A percentile compares a stretch with the other conserved stretches of the same genome.
These are phyloP conservation scores for Sisymbrium irio DNA, from an alignment of 345 rosid species.

Conservation along the genomic window DNA sequence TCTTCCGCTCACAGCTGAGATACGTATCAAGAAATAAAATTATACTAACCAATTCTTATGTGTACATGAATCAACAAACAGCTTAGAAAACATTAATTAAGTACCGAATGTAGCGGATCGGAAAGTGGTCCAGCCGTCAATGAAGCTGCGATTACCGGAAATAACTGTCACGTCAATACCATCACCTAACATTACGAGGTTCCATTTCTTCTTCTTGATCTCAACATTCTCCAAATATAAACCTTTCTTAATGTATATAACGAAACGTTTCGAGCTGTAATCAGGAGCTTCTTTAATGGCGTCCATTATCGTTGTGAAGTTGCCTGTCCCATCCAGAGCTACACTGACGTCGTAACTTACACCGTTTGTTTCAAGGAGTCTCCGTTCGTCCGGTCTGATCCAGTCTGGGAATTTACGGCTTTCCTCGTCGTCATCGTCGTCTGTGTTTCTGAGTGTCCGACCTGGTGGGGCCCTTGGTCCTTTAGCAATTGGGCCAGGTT, in stretches of 20 bases:
- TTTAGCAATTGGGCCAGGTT: conserved; percentile 22
- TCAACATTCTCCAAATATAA: conserved; percentile 73
- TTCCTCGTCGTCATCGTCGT: conserved; percentile 1
- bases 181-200: conserved; percentile 77
- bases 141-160: conserved; percentile 57
- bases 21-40: background rate
- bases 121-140: conserved; percentile 91
- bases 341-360: conserved; percentile 41
- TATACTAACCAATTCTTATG: background rate
- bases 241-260: conserved; percentile 65
- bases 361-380: conserved; percentile 46
- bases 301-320: conserved; percentile 59
- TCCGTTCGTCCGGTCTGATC: conserved; percentile 52
- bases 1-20: conserved; percentile 79
- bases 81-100: background rate
- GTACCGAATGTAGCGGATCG: conserved; percentile 93
- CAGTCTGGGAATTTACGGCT: conserved; percentile 49
- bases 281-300: conserved; percentile 68
- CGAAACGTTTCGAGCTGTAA: conserved; percentile 48
- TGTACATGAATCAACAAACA: background rate
- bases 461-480: conserved; percentile 33
- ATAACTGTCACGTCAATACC: conserved; percentile 64
- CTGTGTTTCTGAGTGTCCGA: conserved; percentile 11
- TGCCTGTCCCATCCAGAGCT: conserved; percentile 81
- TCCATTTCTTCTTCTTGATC: conserved; percentile 83